A percentile compares a stretch with the other conserved stretches of the same genome.
Conservation (phyloP, 73 alveolate species). For the Paramecium octaurelia region DNA sequence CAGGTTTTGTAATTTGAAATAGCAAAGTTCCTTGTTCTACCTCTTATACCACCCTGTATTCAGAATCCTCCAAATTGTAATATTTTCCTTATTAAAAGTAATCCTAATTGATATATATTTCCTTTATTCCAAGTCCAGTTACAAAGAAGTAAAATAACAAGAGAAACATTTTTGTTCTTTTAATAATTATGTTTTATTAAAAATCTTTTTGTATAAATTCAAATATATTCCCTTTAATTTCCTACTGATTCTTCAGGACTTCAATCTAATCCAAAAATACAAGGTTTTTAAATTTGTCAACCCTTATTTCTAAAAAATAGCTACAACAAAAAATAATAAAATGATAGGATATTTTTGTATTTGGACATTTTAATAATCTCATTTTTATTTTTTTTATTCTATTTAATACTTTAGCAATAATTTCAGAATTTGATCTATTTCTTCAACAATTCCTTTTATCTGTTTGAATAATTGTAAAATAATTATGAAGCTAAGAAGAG, state of each 20-base stretch:
- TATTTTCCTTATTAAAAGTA: not conserved
- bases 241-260: not conserved
- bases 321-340: too few relatives aligned
- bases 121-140: not conserved
- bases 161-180: not conserved
- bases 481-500: not conserved
- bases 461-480: not conserved
- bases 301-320: too few relatives aligned
- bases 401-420: not conserved
- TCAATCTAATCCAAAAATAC: not conserved
- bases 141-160: not conserved
- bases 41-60: not conserved
- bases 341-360: too few relatives aligned
- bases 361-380: too few relatives aligned
- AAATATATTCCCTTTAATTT: not conserved
- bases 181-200: not conserved
- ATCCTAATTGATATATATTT: not conserved
- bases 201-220: not conserved
- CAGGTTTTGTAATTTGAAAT: not conserved
- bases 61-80: not conserved
- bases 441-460: too few relatives aligned
- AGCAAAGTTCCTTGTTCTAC: not conserved
- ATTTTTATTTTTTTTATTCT: too few relatives aligned
- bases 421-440: not conserved
- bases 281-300: too few relatives aligned